phyloP scores from a whole-genome alignment of 1,284 basidiomycete genomes.

The Pseudozyma thailandica region DNA sequence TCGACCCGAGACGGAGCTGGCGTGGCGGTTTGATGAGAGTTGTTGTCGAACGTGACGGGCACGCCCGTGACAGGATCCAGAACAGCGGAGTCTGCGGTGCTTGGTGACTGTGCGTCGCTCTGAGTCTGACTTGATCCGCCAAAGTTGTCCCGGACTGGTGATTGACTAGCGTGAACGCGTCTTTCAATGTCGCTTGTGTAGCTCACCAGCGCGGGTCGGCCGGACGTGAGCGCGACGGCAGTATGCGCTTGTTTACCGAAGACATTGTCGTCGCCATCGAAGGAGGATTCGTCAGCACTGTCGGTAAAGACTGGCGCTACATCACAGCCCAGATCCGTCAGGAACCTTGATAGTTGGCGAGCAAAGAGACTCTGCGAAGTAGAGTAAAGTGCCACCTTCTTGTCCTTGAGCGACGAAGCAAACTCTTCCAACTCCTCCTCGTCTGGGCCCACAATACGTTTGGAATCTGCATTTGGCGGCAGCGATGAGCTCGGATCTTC shows the following conservation, averaged over 20 bases:
- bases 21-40: constrained; percentile 1
- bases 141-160: not conserved
- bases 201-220: constrained; percentile 48
- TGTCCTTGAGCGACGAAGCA: constrained; percentile 19
- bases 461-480: not conserved
- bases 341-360: constrained; percentile 22
- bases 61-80: constrained; percentile 57
- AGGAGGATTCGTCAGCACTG: constrained; percentile 20
- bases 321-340: constrained; percentile 36
- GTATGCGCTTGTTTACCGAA: constrained; percentile 39
- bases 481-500: constrained; percentile 4
- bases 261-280: constrained; percentile 10
- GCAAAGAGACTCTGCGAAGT: constrained; percentile 37
- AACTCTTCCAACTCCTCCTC: constrained; percentile 37
- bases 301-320: constrained; percentile 40
- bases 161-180: constrained; percentile 12
- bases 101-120: not conserved
- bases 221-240: constrained; percentile 48
- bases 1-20: not conserved
- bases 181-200: constrained; percentile 50
- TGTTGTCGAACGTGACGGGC: constrained; percentile 45
- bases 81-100: constrained; percentile 39
- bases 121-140: too few species aligned
- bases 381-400: constrained; percentile 51
- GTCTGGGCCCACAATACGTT: constrained; percentile 19